A percentile compares a stretch with the other conserved stretches of the same genome.
phyloP scores from a whole-genome alignment of 2,329 filamentous ascomycete species.

The Fusarium albosuccineum region DNA sequence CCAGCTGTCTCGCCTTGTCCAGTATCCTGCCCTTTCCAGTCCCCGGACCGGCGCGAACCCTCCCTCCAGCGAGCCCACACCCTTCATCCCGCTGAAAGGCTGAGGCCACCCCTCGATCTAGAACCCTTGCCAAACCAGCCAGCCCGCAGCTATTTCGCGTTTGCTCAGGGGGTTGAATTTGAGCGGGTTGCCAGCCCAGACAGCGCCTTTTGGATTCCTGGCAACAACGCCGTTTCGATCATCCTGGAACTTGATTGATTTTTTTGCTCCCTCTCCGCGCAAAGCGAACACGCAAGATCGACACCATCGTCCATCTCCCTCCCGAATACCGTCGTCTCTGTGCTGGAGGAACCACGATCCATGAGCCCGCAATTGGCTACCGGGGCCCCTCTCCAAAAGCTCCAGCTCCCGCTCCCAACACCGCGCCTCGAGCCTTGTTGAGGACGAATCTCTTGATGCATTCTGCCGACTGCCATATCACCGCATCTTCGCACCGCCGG shows the following conservation, averaged over 20 bases:
- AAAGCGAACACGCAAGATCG: background rate
- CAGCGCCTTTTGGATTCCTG: constrained; percentile 38
- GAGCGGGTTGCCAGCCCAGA: constrained; percentile 33
- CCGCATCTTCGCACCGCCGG: constrained; percentile 16
- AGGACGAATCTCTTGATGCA: constrained; percentile 46
- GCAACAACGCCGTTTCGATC: constrained; percentile 29
- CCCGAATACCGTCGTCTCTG: constrained; percentile 1
- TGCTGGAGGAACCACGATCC: constrained; percentile 38
- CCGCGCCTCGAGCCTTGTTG: constrained; percentile 38
- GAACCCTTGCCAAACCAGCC: constrained; percentile 43
- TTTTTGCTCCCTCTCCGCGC: background rate
- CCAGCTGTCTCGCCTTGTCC: background rate
- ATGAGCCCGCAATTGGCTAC: constrained; percentile 46
- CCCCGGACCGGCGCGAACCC: constrained; percentile 7
- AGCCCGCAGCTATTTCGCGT: constrained; percentile 46
- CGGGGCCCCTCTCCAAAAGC: constrained; percentile 40
- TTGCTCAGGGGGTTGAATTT: constrained; percentile 48
- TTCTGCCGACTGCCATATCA: constrained; percentile 36
- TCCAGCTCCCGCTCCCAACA: constrained; percentile 18
- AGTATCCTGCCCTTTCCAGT: constrained; percentile 16
- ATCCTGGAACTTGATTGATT: background rate
- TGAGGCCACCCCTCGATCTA: constrained; percentile 48
- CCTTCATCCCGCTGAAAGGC: constrained; percentile 42
- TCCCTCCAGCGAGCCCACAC: constrained; percentile 16
- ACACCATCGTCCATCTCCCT: constrained; percentile 4